Conservation (phyloP, 371 early-diverging fungal species). For the Mortierella sp. region DNA sequence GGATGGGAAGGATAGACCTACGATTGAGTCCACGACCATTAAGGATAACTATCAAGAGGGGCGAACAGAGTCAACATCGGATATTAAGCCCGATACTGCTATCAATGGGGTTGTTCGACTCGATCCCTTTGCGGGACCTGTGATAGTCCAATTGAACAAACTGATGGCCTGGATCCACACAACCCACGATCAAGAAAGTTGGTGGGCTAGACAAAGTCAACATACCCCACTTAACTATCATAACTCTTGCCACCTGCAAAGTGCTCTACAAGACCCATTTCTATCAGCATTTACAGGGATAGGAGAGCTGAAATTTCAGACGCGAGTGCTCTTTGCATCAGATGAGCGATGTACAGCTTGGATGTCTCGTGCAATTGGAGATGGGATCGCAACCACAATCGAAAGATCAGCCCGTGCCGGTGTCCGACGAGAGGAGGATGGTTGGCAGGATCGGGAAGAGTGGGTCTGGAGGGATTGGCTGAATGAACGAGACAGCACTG, state of each 20-base stretch:
- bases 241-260: not conserved
- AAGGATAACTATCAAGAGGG: no score
- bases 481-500: constrained; percentile 41
- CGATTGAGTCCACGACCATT: not conserved
- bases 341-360: constrained; percentile 32
- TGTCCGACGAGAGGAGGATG: constrained; percentile 29
- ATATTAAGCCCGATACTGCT: not conserved
- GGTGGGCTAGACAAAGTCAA: constrained; percentile 15
- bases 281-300: not conserved
- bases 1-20: not conserved
- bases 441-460: constrained; percentile 36
- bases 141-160: constrained; percentile 13
- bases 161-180: constrained; percentile 23
- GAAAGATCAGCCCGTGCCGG: not conserved
- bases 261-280: not conserved
- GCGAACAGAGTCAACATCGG: no score
- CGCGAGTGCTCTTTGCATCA: constrained; percentile 26
- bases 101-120: not conserved
- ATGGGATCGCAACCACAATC: constrained; percentile 18
- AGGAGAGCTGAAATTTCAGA: constrained; percentile 21
- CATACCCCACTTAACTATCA: not conserved
- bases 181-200: constrained; percentile 3
- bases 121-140: constrained; percentile 38
- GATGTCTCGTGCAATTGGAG: constrained; percentile 30
- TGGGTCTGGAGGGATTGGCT: constrained; percentile 51